Percentiles rank a stretch among this genome's conserved stretches.
These are phyloP conservation scores for Rubus parviflorus DNA, from an alignment of 306 rosid genomes.

Conservation along the genomic window DNA sequence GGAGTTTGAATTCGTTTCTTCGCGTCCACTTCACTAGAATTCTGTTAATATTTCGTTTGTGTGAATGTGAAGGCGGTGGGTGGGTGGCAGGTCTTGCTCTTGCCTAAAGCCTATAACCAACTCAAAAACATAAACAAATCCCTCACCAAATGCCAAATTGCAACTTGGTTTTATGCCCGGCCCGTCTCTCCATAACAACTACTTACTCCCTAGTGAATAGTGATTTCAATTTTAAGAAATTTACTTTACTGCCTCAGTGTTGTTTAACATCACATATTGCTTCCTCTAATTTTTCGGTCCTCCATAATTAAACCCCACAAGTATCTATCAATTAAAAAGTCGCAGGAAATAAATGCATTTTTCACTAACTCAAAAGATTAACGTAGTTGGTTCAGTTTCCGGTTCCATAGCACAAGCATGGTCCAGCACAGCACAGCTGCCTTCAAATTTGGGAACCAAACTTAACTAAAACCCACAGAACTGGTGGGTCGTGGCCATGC, in stretches of 20 bases:
- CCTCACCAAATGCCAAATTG: background rate
- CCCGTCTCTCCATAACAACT: background rate
- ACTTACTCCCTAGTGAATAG: background rate
- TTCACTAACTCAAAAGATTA: too few species aligned
- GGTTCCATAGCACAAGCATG: background rate
- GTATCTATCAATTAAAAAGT: too few species aligned
- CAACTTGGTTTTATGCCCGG: background rate
- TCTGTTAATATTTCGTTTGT: conserved; percentile 41
- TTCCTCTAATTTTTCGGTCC: too few species aligned
- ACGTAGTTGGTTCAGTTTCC: background rate
- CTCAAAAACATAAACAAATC: background rate
- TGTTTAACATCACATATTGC: background rate
- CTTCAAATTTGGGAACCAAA: too few species aligned
- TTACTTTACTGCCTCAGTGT: background rate
- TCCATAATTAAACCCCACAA: too few species aligned
- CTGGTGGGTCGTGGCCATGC: too few species aligned
- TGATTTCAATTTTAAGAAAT: background rate
- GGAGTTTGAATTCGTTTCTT: conserved; percentile 81
- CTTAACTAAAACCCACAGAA: too few species aligned
- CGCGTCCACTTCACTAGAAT: conserved; percentile 98
- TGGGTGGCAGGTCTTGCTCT: conserved; percentile 27
- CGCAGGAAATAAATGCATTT: too few species aligned
- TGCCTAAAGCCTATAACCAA: conserved; percentile 33
- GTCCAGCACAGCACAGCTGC: background rate
- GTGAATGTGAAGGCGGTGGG: conserved; percentile 53